Base-by-base conservation (phyloP, 2,329 filamentous ascomycete species). In the Cercospora sp. region DNA sequence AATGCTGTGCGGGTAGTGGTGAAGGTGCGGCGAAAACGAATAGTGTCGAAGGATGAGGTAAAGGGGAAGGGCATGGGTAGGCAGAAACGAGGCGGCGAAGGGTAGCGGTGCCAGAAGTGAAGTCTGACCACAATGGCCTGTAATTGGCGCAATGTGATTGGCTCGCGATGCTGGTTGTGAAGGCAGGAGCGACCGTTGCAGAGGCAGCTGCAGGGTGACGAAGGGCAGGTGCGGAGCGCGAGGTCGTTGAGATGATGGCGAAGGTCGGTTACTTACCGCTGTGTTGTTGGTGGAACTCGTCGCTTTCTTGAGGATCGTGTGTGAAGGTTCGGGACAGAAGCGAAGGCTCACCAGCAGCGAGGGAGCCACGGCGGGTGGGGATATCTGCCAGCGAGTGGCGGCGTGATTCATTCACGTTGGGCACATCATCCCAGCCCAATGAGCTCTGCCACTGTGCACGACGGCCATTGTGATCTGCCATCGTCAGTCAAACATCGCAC, bases 321-420 rank as follows among this genome's bases (percentile, higher is more conserved):
- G 69, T 69, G 63, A 66, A 73, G 31, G 67, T 65, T 60, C 71
- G 69, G 63, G 68, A 71, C 13, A 73, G 66, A 58, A 71, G 62
- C 40, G 69, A 70, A 12, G 71, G 68, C 48, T 73, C 72, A 36
- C 69, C 72, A 26, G 66, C 75, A 18, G 72, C 76, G n/a, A 79
- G 70, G 16, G 78, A 79, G 12, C 77, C 77, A 20, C 78, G 75
- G 16, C 78, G 73, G 9, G 78, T 79, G 2, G 78, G 78, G 28
- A 79, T 78, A 59, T 80, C 81, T 13, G 83, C 92, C 76, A 95
- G 92, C 1, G 92, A 94, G 78, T 94, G 92, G 30, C 92, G 88
- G 68, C 92, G 87, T 74, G 91, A 93, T 74, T 93, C 90, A 12
- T 89, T 87, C 31, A 88, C 83, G 69, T 91, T 89, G 3, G 83